These are phyloP conservation scores for Globisporangium yorkense DNA, from an alignment of 352 stramenopile genomes.

Conservation along the genomic window DNA sequence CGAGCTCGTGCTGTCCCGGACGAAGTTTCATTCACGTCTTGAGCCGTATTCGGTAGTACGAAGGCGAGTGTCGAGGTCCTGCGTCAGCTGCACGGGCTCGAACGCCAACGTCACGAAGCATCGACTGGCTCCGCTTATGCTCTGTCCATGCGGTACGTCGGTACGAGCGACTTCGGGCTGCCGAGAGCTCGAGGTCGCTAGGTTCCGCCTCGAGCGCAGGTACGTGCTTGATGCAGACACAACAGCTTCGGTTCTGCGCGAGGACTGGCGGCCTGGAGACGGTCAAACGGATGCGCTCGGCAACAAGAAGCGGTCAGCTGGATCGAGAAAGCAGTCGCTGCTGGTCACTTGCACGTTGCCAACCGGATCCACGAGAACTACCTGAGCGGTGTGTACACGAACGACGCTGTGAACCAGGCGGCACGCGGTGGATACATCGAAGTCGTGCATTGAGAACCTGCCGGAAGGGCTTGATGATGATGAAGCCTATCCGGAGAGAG, in stretches of 20 bases:
- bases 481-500: no score
- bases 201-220: not conserved
- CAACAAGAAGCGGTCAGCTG: not conserved
- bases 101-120: no score
- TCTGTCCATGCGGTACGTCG: no score
- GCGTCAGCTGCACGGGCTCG: no score
- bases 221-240: not conserved
- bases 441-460: not conserved
- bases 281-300: not conserved
- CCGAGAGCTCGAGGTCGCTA: not conserved
- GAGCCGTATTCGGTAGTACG: no score
- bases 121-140: no score
- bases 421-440: not conserved
- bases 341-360: not conserved
- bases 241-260: not conserved
- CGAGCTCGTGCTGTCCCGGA: no score
- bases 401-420: not conserved
- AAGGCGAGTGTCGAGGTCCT: no score
- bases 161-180: not conserved
- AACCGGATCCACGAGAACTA: not conserved
- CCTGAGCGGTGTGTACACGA: not conserved
- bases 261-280: not conserved
- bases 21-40: no score
- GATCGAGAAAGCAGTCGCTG: not conserved
- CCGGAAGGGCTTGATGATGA: not conserved